Evolutionary conservation across 257 asterid species (phyloP).

Genomic region (Orobanche coerulescens): DNA sequence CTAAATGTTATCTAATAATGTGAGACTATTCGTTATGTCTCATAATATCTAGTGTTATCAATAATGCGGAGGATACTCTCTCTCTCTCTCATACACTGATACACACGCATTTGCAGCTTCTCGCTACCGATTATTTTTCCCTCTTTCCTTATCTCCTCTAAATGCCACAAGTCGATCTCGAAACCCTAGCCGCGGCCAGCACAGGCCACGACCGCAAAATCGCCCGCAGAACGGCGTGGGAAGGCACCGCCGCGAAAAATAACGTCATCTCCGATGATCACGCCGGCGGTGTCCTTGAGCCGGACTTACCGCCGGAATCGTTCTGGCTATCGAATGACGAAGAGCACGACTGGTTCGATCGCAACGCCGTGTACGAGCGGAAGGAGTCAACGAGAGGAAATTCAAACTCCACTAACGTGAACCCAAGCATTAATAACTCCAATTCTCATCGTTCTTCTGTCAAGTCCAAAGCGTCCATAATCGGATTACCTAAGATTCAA

Average conservation of each 20-base stretch:
- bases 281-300: slow-evolving; percentile 20
- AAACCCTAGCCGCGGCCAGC: no score
- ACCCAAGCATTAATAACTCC: slow-evolving; percentile 23
- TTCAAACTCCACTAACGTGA: slow-evolving; percentile 27
- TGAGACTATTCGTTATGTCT: no score
- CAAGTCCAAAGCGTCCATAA: slow-evolving; percentile 47
- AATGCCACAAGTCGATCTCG: no score
- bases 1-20: no score
- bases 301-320: slow-evolving; percentile 75
- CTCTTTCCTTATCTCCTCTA: no score
- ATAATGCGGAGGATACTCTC: no score
- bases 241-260: slow-evolving; percentile 19
- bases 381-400: slow-evolving; percentile 63
- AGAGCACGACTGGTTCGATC: slow-evolving; percentile 81
- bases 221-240: no score
- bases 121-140: no score
- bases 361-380: slow-evolving; percentile 67
- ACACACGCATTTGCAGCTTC: no score
- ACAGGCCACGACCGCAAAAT: no score
- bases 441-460: slow-evolving; percentile 49
- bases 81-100: no score
- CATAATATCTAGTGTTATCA: no score
- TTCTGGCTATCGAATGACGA: slow-evolving; percentile 88
- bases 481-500: slow-evolving; percentile 75
- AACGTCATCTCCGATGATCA: slow-evolving; percentile 16